These are phyloP conservation scores for Syzygium malaccense DNA, from an alignment of 441 rosid genomes.

Conservation along the genomic window DNA sequence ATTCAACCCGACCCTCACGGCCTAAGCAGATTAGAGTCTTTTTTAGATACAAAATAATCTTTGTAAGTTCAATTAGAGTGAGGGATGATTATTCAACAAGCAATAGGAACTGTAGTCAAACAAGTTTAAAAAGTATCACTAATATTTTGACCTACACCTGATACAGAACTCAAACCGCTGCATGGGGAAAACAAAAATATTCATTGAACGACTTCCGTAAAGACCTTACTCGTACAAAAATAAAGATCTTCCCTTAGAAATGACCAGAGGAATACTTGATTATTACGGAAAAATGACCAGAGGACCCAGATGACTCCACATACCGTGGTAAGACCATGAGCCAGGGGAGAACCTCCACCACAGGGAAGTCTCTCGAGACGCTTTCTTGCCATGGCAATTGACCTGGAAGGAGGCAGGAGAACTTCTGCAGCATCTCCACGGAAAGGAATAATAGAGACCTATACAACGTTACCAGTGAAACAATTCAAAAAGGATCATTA, in stretches of 20 bases:
- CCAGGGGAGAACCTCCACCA: conserved; percentile 99
- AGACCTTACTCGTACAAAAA: neutral
- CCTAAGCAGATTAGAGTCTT: conserved; percentile 27
- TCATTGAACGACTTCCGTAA: neutral
- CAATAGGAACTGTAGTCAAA: neutral
- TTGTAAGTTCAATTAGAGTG: neutral
- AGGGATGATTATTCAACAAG: neutral
- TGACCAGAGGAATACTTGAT: neutral
- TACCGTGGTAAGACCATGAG: conserved; percentile 97
- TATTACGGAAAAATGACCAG: neutral
- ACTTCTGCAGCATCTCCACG: conserved; percentile 97
- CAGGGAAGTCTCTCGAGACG: conserved; percentile 99
- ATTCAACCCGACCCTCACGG: conserved; percentile 91
- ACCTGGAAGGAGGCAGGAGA: conserved; percentile 93
- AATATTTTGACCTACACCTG: neutral
- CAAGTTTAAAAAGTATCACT: neutral
- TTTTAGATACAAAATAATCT: neutral
- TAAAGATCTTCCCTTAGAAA: neutral
- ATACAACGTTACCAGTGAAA: conserved; percentile 13
- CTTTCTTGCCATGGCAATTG: conserved; percentile 97
- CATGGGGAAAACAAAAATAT: neutral
- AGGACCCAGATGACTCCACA: conserved; percentile 9
- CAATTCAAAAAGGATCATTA: neutral
- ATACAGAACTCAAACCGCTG: neutral
- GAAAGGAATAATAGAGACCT: conserved; percentile 98